Percentiles rank a stretch among this genome's conserved stretches.
These are phyloP conservation scores for Pinus tabuliformis DNA, from an alignment of 75 land plant genomes.

Conservation along the genomic window DNA sequence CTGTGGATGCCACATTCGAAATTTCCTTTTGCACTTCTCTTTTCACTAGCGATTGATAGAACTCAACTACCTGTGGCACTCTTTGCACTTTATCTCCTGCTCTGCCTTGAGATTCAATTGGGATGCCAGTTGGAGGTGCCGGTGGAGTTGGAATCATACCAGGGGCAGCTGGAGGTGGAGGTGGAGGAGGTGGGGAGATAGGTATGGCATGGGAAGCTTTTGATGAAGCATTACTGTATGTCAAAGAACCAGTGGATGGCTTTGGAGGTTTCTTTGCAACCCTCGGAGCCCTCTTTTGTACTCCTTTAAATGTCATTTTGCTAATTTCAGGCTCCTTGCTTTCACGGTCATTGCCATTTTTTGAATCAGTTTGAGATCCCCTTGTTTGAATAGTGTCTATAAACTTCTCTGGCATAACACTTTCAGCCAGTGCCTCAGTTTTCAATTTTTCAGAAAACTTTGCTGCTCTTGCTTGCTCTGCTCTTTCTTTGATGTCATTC, in stretches of 20 bases:
- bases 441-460: slow-evolving; percentile 31
- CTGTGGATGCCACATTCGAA: slow-evolving; percentile 29
- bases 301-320: slow-evolving; percentile 71
- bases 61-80: slow-evolving; percentile 93
- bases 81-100: slow-evolving; percentile 79
- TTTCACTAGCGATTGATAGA: slow-evolving; percentile 94
- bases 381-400: slow-evolving; percentile 6
- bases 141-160: slow-evolving; percentile 56
- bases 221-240: slow-evolving; percentile 7
- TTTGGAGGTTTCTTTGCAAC: slow-evolving; percentile 83
- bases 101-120: slow-evolving; percentile 61
- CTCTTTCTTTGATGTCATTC: slow-evolving; percentile 75
- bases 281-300: slow-evolving; percentile 81
- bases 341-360: slow-evolving; percentile 5
- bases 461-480: slow-evolving; percentile 66
- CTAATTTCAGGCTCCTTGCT: slow-evolving; percentile 27
- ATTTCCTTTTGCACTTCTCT: slow-evolving; percentile 88
- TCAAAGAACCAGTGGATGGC: slow-evolving; percentile 32
- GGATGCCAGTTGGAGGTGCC: slow-evolving; percentile 33
- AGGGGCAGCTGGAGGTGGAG: slow-evolving; percentile 37
- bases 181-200: slow-evolving; percentile 36
- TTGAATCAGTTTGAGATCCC: slow-evolving; percentile 19
- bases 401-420: slow-evolving; percentile 35
- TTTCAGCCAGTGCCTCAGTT: slow-evolving; percentile 17
- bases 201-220: slow-evolving; percentile 17